Conservation (phyloP, 1,284 basidiomycete genomes). For the Malassezia sp. region DNA sequence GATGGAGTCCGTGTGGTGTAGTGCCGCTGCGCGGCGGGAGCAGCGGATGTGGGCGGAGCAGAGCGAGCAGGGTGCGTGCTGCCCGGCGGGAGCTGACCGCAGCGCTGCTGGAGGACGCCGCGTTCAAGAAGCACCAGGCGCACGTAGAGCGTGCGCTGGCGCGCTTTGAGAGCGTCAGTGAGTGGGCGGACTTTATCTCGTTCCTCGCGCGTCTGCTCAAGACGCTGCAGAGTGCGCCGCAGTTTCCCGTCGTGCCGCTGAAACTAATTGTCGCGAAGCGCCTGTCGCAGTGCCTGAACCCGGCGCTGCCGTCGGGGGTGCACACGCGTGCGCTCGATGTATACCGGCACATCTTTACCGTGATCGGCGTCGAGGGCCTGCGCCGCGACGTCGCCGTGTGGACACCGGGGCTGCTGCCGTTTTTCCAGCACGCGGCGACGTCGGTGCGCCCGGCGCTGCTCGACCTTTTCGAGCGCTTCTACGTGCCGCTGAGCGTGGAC, state of each 20-base stretch:
- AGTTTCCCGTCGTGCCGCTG: constrained; percentile 87
- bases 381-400: constrained; percentile 78
- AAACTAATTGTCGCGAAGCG: constrained; percentile 91
- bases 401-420: constrained; percentile 92
- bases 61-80: constrained; percentile 26
- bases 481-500: constrained; percentile 68
- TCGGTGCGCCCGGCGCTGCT: constrained; percentile 50
- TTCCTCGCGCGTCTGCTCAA: constrained; percentile 91
- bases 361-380: constrained; percentile 78
- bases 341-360: constrained; percentile 76
- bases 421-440: constrained; percentile 94
- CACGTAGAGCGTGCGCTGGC: constrained; percentile 83
- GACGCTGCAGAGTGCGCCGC: constrained; percentile 78
- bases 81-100: background rate
- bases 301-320: constrained; percentile 87
- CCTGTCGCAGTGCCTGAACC: constrained; percentile 89
- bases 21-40: constrained; percentile 34
- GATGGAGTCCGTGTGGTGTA: constrained; percentile 29
- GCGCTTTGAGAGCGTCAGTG: constrained; percentile 88
- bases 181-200: constrained; percentile 99
- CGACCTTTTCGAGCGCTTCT: constrained; percentile 48
- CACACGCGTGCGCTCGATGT: constrained; percentile 93
- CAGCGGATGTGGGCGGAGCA: constrained; percentile 40
- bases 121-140: constrained; percentile 85
- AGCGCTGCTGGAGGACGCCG: constrained; percentile 57